Evolutionary conservation across 176 grass and related monocot genomes (phyloP).

Genomic region (Rhynchospora pubera): DNA sequence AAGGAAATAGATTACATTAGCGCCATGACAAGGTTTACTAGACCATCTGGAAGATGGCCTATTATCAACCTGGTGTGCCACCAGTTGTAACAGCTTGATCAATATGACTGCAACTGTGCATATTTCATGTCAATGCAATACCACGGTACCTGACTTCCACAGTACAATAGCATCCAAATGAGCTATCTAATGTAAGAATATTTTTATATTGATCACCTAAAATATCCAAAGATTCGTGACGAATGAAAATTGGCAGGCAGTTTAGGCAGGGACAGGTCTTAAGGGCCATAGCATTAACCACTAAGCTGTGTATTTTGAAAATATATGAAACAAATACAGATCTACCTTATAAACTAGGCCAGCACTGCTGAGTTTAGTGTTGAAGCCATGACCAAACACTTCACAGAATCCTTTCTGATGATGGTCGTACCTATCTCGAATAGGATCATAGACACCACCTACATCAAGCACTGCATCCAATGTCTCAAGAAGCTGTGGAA

Average conservation of each 20-base stretch:
- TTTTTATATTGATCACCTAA: background rate
- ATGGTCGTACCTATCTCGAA: slow-evolving; percentile 73
- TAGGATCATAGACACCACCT: slow-evolving; percentile 90
- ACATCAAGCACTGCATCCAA: slow-evolving; percentile 95
- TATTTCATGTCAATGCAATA: background rate
- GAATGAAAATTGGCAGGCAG: background rate
- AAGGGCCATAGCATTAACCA: background rate
- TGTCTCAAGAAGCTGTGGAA: slow-evolving; percentile 60
- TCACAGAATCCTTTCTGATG: slow-evolving; percentile 90
- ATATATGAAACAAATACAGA: background rate
- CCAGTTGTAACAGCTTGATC: background rate
- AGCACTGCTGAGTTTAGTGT: slow-evolving; percentile 97
- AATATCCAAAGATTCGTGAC: background rate
- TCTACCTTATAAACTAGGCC: slow-evolving; percentile 98
- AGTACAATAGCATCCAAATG: background rate
- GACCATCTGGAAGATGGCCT: background rate
- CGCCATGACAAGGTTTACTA: background rate
- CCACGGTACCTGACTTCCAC: background rate
- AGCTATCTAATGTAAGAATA: background rate
- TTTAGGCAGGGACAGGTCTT: background rate
- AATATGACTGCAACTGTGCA: background rate
- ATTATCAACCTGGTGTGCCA: background rate
- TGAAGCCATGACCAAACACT: slow-evolving; percentile 90
- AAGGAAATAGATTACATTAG: background rate
- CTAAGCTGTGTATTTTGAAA: background rate